These are phyloP conservation scores for Trichoderma koningiopsis DNA, from an alignment of 2,329 filamentous ascomycete species.

Conservation along the genomic window DNA sequence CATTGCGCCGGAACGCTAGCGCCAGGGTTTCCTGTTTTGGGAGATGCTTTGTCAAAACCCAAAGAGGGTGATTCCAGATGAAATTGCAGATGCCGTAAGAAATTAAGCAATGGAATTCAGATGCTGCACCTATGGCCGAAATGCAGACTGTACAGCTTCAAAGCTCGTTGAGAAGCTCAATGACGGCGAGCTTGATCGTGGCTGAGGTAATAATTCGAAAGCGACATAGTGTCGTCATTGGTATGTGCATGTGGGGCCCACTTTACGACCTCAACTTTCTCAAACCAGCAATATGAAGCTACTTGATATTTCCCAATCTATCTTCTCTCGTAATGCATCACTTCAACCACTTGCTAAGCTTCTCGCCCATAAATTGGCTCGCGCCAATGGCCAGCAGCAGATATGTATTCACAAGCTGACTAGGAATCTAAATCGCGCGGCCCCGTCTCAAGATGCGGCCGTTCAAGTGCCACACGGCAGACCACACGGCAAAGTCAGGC, in stretches of 20 bases:
- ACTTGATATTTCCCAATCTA: not conserved
- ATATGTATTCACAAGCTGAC: not conserved
- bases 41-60: not conserved
- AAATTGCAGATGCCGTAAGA: not conserved
- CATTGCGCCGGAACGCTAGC: conserved; percentile 22
- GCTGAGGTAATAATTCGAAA: not conserved
- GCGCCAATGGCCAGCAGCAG: not conserved
- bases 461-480: not conserved
- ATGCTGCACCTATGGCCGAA: not conserved
- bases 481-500: conserved; percentile 1
- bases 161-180: not conserved
- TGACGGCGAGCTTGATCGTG: not conserved
- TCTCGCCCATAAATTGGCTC: not conserved
- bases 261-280: not conserved
- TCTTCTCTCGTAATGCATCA: not conserved
- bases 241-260: conserved; percentile 17
- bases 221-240: conserved; percentile 22
- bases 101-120: not conserved
- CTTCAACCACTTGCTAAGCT: not conserved
- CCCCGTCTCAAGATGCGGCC: not conserved
- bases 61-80: not conserved
- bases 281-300: not conserved
- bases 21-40: not conserved
- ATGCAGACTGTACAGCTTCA: not conserved
- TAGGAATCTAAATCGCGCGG: not conserved